Evolutionary conservation across 306 rosid species (phyloP), one percentile per base, ranked within the genome.

Genomic region (Cercis canadensis): DNA sequence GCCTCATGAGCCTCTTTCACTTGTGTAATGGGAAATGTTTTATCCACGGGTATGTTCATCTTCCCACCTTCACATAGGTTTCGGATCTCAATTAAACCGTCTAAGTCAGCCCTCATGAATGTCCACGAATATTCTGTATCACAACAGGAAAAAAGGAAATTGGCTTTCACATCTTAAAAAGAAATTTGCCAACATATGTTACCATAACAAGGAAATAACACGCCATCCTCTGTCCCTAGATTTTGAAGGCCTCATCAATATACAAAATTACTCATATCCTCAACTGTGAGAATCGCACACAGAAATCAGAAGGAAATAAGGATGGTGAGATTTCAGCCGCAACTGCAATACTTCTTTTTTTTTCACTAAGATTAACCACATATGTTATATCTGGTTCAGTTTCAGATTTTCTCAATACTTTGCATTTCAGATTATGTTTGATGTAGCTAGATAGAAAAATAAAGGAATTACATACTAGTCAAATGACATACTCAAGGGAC

Each of bases 1-100:
- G 95, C 97, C 80, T 72, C 79, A 29, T 94, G 98, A 78, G 98
- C 98, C 76, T 90, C 95, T 77, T 61, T 86, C 43, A 94, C 97
- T 81, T 87, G 95, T 41, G 83, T 52, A 41, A 94, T 83, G 34
- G 95, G 88, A 86, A 90, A 94, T 58, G 96, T 84, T 83, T 89
- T 89, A 66, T 84, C 90, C 37, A 94, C 96, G 0, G 97, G 96
- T 76, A 94, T 84, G 77, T 81, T 90, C 80, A 94, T 47, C 83
- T 89, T 90, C 57, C 92, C 95, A 6, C 95, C 87, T 80, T 90
- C 96, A 50, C 88, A 82, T 50, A 89, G 91, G 84, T 71, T 83
- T 67, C 85, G 77, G 70, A 91, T 85, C 91, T 87, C 95, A 59
- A 71, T 16, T 62, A 94, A 81, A 53, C 99, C 99, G 52, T 94